Conservation (phyloP, 495 filamentous ascomycete genomes). For the Penicillium paxilli region DNA sequence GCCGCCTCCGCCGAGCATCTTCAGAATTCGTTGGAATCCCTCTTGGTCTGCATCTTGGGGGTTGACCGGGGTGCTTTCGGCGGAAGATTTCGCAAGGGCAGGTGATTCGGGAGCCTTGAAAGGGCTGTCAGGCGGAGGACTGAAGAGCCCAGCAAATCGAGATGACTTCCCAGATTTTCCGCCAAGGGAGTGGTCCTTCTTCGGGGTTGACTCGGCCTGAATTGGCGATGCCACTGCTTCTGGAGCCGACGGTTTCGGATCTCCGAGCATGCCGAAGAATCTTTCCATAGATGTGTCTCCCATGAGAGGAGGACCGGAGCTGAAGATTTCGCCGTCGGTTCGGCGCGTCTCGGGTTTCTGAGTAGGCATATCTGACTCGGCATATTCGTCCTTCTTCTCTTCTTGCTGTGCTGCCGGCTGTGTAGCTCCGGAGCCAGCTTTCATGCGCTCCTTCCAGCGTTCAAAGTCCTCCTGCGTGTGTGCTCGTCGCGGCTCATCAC, state of each 20-base stretch:
- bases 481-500: slow-evolving; percentile 61
- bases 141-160: slow-evolving; percentile 82
- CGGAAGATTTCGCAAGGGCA: slow-evolving; percentile 19
- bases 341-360: slow-evolving; percentile 35
- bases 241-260: slow-evolving; percentile 36
- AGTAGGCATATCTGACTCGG: slow-evolving; percentile 22
- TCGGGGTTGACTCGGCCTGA: slow-evolving; percentile 27
- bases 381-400: slow-evolving; percentile 46
- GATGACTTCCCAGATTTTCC: slow-evolving; percentile 60
- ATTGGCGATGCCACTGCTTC: slow-evolving; percentile 22
- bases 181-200: slow-evolving; percentile 20
- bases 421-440: slow-evolving; percentile 51
- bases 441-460: slow-evolving; percentile 93
- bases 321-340: slow-evolving; percentile 41
- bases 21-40: slow-evolving; percentile 84
- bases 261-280: slow-evolving; percentile 73
- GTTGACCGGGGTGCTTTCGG: slow-evolving; percentile 34
- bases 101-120: slow-evolving; percentile 53
- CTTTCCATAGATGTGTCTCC: slow-evolving; percentile 71
- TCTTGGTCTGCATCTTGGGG: slow-evolving; percentile 73
- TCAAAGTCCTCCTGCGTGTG: slow-evolving; percentile 92
- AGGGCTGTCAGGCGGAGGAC: slow-evolving; percentile 58
- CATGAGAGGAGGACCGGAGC: slow-evolving; percentile 37
- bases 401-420: slow-evolving; percentile 33
- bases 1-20: slow-evolving; percentile 66